Conservation (phyloP, 2,329 filamentous ascomycete genomes). For the Trichocomaceae sp. region DNA sequence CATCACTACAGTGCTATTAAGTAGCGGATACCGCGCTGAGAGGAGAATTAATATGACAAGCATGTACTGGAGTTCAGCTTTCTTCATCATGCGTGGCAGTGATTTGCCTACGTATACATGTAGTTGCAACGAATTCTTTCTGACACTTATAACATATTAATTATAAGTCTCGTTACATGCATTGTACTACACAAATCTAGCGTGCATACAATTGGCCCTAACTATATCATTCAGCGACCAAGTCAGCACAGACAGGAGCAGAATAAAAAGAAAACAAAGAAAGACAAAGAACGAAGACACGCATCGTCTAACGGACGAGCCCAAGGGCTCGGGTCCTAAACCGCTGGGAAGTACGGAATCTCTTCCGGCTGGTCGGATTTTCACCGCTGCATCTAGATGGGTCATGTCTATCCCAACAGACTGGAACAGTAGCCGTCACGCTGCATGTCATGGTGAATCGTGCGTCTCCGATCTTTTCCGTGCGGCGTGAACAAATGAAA, state of each 20-base stretch:
- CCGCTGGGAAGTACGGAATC: neutral
- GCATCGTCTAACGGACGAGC: constrained; percentile 2
- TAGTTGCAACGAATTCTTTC: too few relatives aligned
- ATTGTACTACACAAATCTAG: neutral
- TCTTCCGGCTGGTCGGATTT: neutral
- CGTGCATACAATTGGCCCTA: neutral
- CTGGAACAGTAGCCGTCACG: neutral
- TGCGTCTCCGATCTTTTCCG: neutral
- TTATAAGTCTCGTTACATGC: neutral
- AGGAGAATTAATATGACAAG: neutral
- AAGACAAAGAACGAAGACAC: neutral
- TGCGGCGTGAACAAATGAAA: neutral
- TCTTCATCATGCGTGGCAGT: neutral
- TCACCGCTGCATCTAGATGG: neutral
- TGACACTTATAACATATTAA: too few relatives aligned
- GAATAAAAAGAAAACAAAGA: neutral
- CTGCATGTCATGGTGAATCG: neutral
- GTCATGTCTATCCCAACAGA: neutral
- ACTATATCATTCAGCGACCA: neutral
- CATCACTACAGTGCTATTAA: neutral
- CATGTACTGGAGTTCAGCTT: neutral
- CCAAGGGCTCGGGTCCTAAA: constrained; percentile 10
- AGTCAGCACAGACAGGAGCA: neutral
- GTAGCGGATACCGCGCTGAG: neutral
- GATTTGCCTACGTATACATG: neutral